Evolutionary conservation across 257 asterid genomes (phyloP).

Genomic region (Rehmannia glutinosa): DNA sequence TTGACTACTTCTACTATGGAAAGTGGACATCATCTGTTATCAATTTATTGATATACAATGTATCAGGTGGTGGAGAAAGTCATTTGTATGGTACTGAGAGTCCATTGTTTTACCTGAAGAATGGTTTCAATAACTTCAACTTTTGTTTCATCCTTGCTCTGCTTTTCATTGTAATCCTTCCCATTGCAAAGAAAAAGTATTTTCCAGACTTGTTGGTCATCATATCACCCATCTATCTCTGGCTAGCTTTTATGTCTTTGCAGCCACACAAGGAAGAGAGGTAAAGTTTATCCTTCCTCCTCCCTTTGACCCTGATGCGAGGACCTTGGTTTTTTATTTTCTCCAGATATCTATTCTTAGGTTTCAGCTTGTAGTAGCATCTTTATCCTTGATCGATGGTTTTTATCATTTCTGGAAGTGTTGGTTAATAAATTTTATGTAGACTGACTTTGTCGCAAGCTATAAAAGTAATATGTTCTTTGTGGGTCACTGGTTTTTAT

Average conservation of each 20-base stretch:
- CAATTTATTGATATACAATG: conserved; percentile 83
- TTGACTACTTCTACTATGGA: conserved; percentile 72
- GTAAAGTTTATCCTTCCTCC: conserved; percentile 30
- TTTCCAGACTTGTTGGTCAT: conserved; percentile 71
- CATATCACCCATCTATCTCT: conserved; percentile 82
- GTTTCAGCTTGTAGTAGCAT: neutral
- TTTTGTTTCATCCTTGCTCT: conserved; percentile 84
- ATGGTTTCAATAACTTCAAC: conserved; percentile 94
- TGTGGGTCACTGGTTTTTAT: conserved; percentile 2
- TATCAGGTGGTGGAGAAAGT: conserved; percentile 96
- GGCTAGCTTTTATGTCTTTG: conserved; percentile 96
- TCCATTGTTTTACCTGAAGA: conserved; percentile 71
- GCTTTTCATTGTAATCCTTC: conserved; percentile 67
- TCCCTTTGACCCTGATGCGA: neutral
- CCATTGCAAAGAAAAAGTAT: conserved; percentile 75
- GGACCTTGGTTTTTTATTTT: neutral
- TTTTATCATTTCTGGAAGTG: conserved; percentile 6
- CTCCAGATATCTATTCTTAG: conserved; percentile 1
- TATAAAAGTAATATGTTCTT: neutral
- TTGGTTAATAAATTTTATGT: neutral
- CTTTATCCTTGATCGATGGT: neutral
- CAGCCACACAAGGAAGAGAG: conserved; percentile 99
- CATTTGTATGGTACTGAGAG: conserved; percentile 96
- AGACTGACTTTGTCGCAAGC: neutral
- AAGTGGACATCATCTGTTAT: conserved; percentile 93